Evolutionary conservation across 1,284 basidiomycete species (phyloP).

Genomic region (Dichomitus squalens): DNA sequence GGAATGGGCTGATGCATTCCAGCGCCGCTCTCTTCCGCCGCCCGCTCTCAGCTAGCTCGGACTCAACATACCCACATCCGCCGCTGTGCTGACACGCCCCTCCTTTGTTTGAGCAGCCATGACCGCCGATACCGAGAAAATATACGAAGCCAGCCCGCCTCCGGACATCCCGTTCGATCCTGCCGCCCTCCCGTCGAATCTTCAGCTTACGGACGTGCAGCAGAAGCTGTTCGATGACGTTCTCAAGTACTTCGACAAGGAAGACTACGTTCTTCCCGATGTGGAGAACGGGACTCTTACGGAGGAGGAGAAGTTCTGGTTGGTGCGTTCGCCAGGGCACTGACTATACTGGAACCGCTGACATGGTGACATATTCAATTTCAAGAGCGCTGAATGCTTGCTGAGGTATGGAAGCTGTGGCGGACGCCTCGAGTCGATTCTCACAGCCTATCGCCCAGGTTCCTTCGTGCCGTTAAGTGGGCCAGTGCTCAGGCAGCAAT

Average conservation of each 20-base stretch:
- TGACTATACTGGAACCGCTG: not conserved
- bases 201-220: constrained; percentile 47
- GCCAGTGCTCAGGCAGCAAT: constrained; percentile 52
- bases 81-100: not conserved
- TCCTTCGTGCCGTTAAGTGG: constrained; percentile 76
- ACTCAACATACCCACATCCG: not conserved
- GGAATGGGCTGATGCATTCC: too few species aligned
- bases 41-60: not conserved
- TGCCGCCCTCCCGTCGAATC: constrained; percentile 15
- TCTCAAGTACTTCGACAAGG: constrained; percentile 56
- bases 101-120: not conserved
- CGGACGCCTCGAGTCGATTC: not conserved
- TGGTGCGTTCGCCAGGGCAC: constrained; percentile 42
- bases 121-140: constrained; percentile 3
- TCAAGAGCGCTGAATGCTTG: constrained; percentile 67
- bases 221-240: constrained; percentile 56
- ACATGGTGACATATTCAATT: not conserved
- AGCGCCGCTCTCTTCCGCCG: not conserved
- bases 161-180: constrained; percentile 23
- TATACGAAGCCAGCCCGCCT: constrained; percentile 21
- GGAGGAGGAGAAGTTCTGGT: constrained; percentile 77
- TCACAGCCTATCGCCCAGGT: constrained; percentile 39
- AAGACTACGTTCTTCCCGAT: constrained; percentile 55
- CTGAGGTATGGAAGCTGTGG: constrained; percentile 48
- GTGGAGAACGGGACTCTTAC: constrained; percentile 50